Conservation (phyloP, 2,329 filamentous ascomycete species). For the Sporothrix inflata region DNA sequence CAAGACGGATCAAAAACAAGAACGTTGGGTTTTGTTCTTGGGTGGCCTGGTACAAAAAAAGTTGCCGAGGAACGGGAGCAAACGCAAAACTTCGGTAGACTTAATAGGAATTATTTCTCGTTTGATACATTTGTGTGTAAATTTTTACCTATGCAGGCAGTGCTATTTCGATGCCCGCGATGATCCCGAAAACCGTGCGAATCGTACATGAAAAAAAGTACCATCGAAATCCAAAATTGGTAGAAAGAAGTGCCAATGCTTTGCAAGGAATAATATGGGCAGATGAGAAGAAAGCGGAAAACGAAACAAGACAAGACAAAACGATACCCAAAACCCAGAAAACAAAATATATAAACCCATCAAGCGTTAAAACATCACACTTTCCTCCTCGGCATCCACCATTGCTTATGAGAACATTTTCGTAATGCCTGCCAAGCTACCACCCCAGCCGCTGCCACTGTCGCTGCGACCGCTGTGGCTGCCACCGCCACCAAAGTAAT, state of each 20-base stretch:
- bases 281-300: not conserved
- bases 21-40: constrained; percentile 4
- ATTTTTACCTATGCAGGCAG: not conserved
- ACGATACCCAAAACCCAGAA: not conserved
- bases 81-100: constrained; percentile 17
- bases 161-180: constrained; percentile 5
- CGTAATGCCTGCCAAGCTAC: constrained; percentile 28
- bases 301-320: not conserved
- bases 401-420: constrained; percentile 29
- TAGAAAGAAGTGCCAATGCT: not conserved
- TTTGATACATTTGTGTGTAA: not conserved
- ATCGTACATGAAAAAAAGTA: not conserved
- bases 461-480: constrained; percentile 36
- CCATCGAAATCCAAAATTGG: not conserved
- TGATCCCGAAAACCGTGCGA: not conserved
- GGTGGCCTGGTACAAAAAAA: not conserved
- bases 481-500: constrained; percentile 41
- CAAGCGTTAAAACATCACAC: not conserved
- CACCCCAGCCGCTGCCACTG: constrained; percentile 39
- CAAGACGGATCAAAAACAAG: constrained; percentile 6
- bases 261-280: not conserved
- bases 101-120: constrained; percentile 6
- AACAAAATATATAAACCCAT: not conserved
- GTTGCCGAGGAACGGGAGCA: constrained; percentile 17
- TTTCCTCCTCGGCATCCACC: not conserved